phyloP scores from a whole-genome alignment of 805 yeast species.

The Hagleromyces aurorensis region DNA sequence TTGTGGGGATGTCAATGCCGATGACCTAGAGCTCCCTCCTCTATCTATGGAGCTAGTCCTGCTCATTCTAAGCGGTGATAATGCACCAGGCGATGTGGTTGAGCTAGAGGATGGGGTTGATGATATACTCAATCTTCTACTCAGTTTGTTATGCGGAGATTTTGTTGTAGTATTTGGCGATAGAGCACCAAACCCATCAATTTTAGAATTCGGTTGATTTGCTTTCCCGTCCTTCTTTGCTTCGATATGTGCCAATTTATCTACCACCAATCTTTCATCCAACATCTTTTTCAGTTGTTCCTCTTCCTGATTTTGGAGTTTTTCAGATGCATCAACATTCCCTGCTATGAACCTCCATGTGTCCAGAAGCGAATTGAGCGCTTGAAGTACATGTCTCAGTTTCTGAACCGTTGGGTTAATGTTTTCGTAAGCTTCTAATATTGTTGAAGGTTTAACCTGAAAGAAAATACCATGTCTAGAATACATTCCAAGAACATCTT shows the following conservation, averaged over 20 bases:
- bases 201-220: constrained; percentile 2
- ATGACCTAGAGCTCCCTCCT: constrained; percentile 2
- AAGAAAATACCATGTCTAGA: constrained; percentile 9
- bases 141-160: constrained; percentile 7
- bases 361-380: constrained; percentile 12
- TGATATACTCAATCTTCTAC: constrained; percentile 7
- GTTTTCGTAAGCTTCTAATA: constrained; percentile 15
- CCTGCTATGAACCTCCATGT: constrained; percentile 22
- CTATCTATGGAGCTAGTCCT: constrained; percentile 19
- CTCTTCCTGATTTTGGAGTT: constrained; percentile 9
- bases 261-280: constrained; percentile 25
- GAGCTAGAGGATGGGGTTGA: constrained; percentile 10
- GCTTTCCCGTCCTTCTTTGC: constrained; percentile 5
- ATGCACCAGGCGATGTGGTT: constrained; percentile 10
- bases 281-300: constrained; percentile 18
- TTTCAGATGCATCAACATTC: constrained; percentile 8
- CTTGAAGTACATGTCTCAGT: constrained; percentile 10
- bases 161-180: not conserved
- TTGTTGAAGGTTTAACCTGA: constrained; percentile 15
- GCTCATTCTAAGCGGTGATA: constrained; percentile 15
- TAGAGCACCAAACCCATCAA: not conserved
- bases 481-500: constrained; percentile 7
- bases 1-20: constrained; percentile 10
- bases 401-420: constrained; percentile 12
- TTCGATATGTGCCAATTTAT: constrained; percentile 18